Base-by-base conservation (phyloP, 208 protist genomes). In the Trypanosoma theileri region DNA sequence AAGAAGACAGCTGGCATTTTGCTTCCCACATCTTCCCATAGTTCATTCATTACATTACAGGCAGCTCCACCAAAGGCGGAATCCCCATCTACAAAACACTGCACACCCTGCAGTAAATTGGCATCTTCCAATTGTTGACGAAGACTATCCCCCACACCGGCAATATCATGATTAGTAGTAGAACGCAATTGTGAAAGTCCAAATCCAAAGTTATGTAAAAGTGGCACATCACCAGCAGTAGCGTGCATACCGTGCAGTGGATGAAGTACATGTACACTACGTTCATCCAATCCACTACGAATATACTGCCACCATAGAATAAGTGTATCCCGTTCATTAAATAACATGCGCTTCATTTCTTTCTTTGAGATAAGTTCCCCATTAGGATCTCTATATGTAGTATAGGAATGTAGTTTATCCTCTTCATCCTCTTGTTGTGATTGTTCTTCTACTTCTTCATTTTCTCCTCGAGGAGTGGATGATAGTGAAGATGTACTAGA, bases 231-330 rank as follows among this genome's bases (percentile, higher is more conserved):
- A 7, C 80, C 77, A 19, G 69, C 63, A 3, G 75, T 58, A 54
- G 77, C 68, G 19, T 52, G 80, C 9, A 73, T 42, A 53, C 77
- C 62, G 54, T 89, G 85, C 8, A 86, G 68, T 21, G 89, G 86
- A 40, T 69, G 80, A 14, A 94, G 59, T 0, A 79, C 75, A 44
- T 78, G 80, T 24, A 92, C 54, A 44, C 73, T 77, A 63, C 84
- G 71, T 2, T 57, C 46, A 14, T 67, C 58, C 4, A 95, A 74
- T 11, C 89, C 89, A n/a, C 83, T 87, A 12, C 75, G 74, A 59
- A 95, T 89, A 75, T 93, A 95, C 56, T 77, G 82, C 85, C 86
- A 93, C 87, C 89, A 95, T 41, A 86, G 85, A 14, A 89, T 76
- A 8, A 78, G 68, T 22, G 46, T 59, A 69, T 93, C 86, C 9